phyloP scores from a whole-genome alignment of 148 eudicot genomes.

The Agrostemma githago region DNA sequence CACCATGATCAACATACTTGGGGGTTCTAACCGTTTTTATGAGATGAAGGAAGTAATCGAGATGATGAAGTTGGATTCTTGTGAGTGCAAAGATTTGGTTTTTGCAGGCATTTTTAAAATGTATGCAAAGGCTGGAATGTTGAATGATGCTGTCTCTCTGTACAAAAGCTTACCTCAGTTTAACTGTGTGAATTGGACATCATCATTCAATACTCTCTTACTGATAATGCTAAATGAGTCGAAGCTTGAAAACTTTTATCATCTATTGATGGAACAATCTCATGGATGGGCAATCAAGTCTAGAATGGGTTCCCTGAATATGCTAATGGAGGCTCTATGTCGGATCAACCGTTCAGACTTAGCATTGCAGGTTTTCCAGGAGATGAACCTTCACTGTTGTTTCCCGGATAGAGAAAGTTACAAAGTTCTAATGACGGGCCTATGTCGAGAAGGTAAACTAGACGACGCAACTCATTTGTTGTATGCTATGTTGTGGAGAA shows the following conservation, averaged over 20 bases:
- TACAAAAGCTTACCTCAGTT: constrained; percentile 58
- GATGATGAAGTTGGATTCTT: constrained; percentile 69
- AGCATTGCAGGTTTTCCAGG: constrained; percentile 67
- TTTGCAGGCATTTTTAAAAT: constrained; percentile 52
- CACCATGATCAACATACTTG: constrained; percentile 71
- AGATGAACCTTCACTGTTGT: constrained; percentile 59
- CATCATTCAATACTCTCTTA: constrained; percentile 68
- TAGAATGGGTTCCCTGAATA: constrained; percentile 51
- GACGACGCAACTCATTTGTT: constrained; percentile 76
- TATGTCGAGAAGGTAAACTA: constrained; percentile 65
- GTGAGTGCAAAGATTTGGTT: constrained; percentile 66
- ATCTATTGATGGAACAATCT: constrained; percentile 53
- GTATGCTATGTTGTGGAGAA: constrained; percentile 86
- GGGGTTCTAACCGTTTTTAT: constrained; percentile 42
- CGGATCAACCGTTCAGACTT: constrained; percentile 55
- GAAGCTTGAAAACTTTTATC: constrained; percentile 45
- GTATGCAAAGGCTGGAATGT: constrained; percentile 58
- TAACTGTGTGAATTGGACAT: constrained; percentile 80
- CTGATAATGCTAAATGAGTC: constrained; percentile 62
- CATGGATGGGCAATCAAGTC: constrained; percentile 72
- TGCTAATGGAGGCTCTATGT: constrained; percentile 70
- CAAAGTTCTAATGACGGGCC: constrained; percentile 68
- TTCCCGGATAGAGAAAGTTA: constrained; percentile 70
- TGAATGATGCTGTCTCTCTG: constrained; percentile 65
- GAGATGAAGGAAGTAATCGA: constrained; percentile 73